Conservation (phyloP, 148 eudicot genomes). For the Silene conica region DNA sequence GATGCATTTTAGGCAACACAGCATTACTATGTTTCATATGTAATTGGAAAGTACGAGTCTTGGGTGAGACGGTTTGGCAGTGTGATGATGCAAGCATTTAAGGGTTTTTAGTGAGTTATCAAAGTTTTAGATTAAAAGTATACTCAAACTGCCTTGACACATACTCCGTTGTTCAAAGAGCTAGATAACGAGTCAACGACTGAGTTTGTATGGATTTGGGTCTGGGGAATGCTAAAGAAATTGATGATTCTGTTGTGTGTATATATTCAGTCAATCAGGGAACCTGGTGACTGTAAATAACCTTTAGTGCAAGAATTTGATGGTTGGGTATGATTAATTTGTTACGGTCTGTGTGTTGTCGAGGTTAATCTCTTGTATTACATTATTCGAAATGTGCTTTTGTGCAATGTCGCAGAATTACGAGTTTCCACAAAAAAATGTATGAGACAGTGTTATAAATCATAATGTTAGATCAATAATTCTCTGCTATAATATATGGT, state of each 20-base stretch:
- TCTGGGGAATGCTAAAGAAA: background rate
- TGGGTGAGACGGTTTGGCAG: background rate
- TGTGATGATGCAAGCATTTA: background rate
- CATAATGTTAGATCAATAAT: no score
- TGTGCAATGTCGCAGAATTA: background rate
- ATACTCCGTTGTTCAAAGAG: background rate
- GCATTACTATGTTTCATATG: no score
- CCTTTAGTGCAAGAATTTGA: background rate
- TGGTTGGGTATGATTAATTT: background rate
- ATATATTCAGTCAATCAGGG: background rate
- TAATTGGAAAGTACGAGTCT: no score
- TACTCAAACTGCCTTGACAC: background rate
- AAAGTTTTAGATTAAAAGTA: background rate
- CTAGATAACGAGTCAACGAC: background rate
- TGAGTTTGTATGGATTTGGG: background rate
- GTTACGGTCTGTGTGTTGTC: background rate
- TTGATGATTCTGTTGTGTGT: background rate
- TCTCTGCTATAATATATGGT: no score
- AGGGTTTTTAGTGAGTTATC: background rate
- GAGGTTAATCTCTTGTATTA: no score
- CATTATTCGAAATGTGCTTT: no score
- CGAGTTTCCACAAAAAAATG: no score
- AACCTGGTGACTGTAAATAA: background rate
- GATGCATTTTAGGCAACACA: no score
- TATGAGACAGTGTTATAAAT: no score